These are phyloP conservation scores for Mikania micrantha DNA, from an alignment of 129 eudicot genomes.

Conservation along the genomic window DNA sequence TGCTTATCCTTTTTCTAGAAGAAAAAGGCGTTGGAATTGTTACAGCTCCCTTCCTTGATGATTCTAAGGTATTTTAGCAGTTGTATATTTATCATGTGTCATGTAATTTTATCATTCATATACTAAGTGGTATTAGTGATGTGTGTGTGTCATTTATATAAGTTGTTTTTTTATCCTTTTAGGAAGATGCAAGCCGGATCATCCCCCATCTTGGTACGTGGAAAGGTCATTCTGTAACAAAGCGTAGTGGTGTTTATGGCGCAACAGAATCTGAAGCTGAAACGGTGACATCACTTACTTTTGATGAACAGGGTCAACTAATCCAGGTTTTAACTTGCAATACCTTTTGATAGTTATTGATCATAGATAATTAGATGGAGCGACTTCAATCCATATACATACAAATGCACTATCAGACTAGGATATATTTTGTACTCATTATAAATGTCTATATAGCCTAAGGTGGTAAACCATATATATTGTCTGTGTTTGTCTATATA, in stretches of 20 bases:
- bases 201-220: slow-evolving; percentile 71
- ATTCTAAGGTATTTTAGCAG: slow-evolving; percentile 38
- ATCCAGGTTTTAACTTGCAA: slow-evolving; percentile 48
- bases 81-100: neutral
- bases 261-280: slow-evolving; percentile 83
- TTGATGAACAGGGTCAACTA: slow-evolving; percentile 64
- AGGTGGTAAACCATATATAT: no score
- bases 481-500: no score
- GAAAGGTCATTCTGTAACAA: slow-evolving; percentile 85
- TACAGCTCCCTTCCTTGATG: slow-evolving; percentile 52
- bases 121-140: no score
- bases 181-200: slow-evolving; percentile 54
- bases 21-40: slow-evolving; percentile 50
- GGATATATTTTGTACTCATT: no score
- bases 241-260: slow-evolving; percentile 96
- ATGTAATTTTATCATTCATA: neutral
- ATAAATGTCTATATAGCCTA: no score
- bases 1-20: slow-evolving; percentile 83
- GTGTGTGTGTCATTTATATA: neutral
- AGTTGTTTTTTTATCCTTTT: neutral
- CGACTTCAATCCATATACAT: neutral
- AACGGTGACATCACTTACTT: slow-evolving; percentile 50
- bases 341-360: neutral
- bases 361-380: neutral
- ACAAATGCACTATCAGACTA: neutral